Base-by-base conservation (phyloP, 164 flowering plant species). In the Vitis riparia region DNA sequence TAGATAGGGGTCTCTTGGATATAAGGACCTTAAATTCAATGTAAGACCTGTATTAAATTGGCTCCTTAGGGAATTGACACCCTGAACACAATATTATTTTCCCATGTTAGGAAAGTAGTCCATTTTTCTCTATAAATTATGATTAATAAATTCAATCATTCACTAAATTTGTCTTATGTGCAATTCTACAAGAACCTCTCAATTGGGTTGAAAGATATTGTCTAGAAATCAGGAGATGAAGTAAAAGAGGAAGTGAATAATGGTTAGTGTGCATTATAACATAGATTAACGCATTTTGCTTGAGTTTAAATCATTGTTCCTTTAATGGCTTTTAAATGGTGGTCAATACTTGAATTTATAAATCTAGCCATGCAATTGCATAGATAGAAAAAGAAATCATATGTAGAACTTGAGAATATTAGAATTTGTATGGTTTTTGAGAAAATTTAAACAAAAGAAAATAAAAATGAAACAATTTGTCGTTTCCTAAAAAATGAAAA, bases 131-230 rank as follows among this genome's bases (percentile, higher is more conserved):
- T 29, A 19, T 19, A 11, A 19, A 19, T 19, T 13, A 19, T 19
- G 23, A 19, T 19, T 19, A 19, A 15, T 23, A 59, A 48, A 17
- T 30, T 62, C 17, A 9, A 47, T 44, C 16, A 5, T 66, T n/a
- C 12, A 15, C 49, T 66, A 4, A 3, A 6, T 6, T 59, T 53
- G 9, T 64, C n/a, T 9, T 55, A 15, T 75, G 44, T 37, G 48
- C 82, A 83, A 86, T 85, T 85, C 68, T 85, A 85, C 74, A 82
- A 83, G 71, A 79, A 71, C 67, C 81, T 85, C 16, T 59, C 83
- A 2, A 70, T 74, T 32, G 88, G 86, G 49, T 70, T 85, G 62
- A 85, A 83, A 69, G 88, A 85, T 67, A 78, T 85, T 65, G 88
- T 85, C 8, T 85, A 85, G 86, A 81, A 68, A 73, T 11, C 79